Conservation (phyloP, 116 monocot species). For the Dioscorea cayenensis region DNA sequence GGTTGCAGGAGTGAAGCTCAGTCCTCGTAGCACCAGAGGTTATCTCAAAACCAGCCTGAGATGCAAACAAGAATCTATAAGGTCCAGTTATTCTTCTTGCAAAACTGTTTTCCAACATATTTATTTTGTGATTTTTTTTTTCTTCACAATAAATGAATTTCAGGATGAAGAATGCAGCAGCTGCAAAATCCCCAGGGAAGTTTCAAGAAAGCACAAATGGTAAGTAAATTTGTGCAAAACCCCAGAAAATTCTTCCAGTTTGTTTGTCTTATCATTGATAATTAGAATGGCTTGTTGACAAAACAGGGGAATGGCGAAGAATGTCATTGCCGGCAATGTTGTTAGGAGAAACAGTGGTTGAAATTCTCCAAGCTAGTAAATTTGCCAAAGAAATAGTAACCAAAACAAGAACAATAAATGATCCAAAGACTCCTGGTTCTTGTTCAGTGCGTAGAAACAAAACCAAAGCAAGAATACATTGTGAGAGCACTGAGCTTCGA, state of each 20-base stretch:
- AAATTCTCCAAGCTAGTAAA: conserved; percentile 62
- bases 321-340: conserved; percentile 83
- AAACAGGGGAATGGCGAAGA: conserved; percentile 49
- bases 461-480: neutral
- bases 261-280: no score
- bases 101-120: neutral
- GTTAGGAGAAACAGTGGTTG: conserved; percentile 66
- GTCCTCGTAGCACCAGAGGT: conserved; percentile 75
- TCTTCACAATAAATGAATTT: neutral
- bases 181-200: conserved; percentile 50
- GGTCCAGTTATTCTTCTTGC: conserved; percentile 14
- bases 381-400: conserved; percentile 41
- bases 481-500: conserved; percentile 25
- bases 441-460: conserved; percentile 1
- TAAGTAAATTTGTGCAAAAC: conserved; percentile 3
- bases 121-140: neutral
- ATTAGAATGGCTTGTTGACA: no score
- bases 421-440: conserved; percentile 55
- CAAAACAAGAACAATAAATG: neutral
- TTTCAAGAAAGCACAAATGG: conserved; percentile 34
- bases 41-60: conserved; percentile 75
- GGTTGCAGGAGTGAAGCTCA: conserved; percentile 59
- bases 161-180: conserved; percentile 44
- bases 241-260: neutral
- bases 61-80: conserved; percentile 75